Evolutionary conservation across 306 rosid genomes (phyloP), one percentile per base, ranked within the genome.

Genomic region (Begonia peltatifolia): DNA sequence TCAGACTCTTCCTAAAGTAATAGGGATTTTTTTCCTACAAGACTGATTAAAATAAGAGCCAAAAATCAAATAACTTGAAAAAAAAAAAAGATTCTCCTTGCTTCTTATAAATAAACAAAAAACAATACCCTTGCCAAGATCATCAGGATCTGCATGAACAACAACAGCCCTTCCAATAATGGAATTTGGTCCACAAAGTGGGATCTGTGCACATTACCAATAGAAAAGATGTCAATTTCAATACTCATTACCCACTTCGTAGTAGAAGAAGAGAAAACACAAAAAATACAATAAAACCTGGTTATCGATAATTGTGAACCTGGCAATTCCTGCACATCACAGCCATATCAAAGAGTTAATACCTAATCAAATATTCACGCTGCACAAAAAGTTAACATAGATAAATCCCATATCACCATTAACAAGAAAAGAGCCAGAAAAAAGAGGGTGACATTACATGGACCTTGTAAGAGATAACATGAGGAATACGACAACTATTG

Each of bases 161-260:
- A 92, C 99, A 68, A 92, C 83, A 14, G 99, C 99, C 74, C 99
- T 87, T 55, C 99, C 99, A 7, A 92, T 63, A 58, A 92, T 69
- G 56, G 94, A 79, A 64, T 92, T 47, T 50, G 88, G 76, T 60
- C 99, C 99, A 51, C 52, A 52, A 57, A 92, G 96, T 60, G 96
- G 96, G 71, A 92, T 86, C 99, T 92, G 79, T 55, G 38, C 62
- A 58, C 25, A 56, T 30, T 42, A 30, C 38, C 38, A 54, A 48
- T 55, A 20, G 43, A 55, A 14, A 68, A 44, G 62, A 30, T 30
- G 8, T 12, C 7, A 11, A 47, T 46, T n/a, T 13, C 3, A 14
- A 53, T 14, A 4, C 15, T 35, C 17, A 1, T 25, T 14, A 46
- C 50, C 2, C 3, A 30, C 38, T 30, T 30, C 38, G 38, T 30